Conservation (phyloP, 441 rosid genomes). For the Syzygium syzygioides region DNA sequence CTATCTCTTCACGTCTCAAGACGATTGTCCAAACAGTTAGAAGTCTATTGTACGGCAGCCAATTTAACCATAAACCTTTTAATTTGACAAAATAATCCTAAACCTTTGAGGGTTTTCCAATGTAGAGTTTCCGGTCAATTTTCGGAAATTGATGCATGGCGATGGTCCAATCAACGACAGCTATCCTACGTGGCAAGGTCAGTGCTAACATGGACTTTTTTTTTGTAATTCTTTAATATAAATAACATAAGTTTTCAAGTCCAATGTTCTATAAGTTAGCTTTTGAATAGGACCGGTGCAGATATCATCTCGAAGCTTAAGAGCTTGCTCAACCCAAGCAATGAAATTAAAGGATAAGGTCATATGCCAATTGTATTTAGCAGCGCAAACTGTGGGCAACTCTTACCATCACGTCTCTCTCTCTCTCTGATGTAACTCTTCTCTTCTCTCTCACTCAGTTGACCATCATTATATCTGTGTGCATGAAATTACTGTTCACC, state of each 20-base stretch:
- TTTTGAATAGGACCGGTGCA: not conserved
- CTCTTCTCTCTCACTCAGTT: not conserved
- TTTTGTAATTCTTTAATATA: not conserved
- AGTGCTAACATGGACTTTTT: rapidly evolving
- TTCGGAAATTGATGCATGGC: rapidly evolving
- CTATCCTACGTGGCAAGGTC: rapidly evolving
- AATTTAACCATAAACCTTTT: not conserved
- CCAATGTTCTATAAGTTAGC: not conserved
- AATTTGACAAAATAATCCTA: not conserved
- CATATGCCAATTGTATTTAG: not conserved
- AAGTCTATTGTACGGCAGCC: rapidly evolving
- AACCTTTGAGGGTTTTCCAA: not conserved
- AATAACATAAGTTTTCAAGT: not conserved
- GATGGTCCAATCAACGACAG: rapidly evolving
- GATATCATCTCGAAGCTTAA: not conserved
- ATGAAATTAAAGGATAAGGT: not conserved
- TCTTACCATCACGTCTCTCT: constrained; percentile 21
- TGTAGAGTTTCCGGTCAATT: rapidly evolving
- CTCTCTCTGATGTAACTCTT: not conserved
- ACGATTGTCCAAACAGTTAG: not conserved
- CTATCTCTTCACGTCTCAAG: not conserved
- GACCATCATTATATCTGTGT: not conserved
- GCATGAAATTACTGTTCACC: not conserved
- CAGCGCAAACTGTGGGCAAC: not conserved
- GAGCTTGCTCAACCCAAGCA: not conserved